A percentile compares a stretch with the other conserved stretches of the same genome.
phyloP scores from a whole-genome alignment of 371 early-diverging fungal species.

The Mucor indicus region DNA sequence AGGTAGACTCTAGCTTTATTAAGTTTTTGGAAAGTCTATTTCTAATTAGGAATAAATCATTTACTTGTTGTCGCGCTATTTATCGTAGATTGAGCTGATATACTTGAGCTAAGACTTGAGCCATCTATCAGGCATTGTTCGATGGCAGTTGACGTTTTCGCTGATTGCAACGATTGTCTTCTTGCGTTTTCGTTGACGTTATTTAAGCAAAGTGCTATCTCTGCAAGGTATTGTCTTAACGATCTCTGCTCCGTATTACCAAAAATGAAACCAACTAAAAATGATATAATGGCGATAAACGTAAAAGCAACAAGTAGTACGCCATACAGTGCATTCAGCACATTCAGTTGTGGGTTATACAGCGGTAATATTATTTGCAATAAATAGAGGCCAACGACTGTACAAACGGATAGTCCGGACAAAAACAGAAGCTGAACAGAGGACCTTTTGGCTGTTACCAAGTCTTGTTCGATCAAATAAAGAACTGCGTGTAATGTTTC shows the following conservation, averaged over 20 bases:
- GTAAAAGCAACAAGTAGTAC: constrained; percentile 13
- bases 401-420: constrained; percentile 8
- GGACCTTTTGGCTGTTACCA: constrained; percentile 1
- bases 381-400: constrained; percentile 14
- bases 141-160: too few species aligned
- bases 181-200: too few species aligned
- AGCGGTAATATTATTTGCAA: constrained; percentile 12
- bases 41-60: too few species aligned
- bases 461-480: constrained; percentile 14
- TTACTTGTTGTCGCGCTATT: too few species aligned
- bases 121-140: too few species aligned
- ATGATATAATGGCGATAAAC: constrained; percentile 14
- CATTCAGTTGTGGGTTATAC: background rate
- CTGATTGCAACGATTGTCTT: too few species aligned
- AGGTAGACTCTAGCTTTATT: too few species aligned
- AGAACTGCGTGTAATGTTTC: constrained; percentile 15
- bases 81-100: too few species aligned
- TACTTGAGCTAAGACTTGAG: too few species aligned
- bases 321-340: background rate
- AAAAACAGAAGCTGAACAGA: constrained; percentile 12
- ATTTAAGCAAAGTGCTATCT: constrained; percentile 10
- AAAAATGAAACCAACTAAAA: constrained; percentile 48
- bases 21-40: too few species aligned
- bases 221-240: constrained; percentile 23
- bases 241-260: constrained; percentile 37